phyloP scores from a whole-genome alignment of 2,329 filamentous ascomycete genomes.

The Periconia sp. region DNA sequence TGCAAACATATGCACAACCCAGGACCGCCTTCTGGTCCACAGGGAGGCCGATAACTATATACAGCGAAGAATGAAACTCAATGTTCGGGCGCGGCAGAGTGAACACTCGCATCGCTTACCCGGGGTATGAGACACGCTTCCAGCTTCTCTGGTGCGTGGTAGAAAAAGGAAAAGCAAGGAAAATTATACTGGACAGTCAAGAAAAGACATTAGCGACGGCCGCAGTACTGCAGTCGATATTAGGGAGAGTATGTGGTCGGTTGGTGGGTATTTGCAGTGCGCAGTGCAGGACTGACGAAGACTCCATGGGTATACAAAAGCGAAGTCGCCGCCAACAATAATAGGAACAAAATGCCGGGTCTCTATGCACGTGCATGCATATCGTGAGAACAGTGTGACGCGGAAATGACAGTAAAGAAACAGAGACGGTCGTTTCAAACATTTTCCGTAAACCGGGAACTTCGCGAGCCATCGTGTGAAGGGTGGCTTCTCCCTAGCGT shows the following conservation, averaged over 20 bases:
- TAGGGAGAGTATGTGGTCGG: slow-evolving; percentile 27
- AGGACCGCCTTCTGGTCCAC: background rate
- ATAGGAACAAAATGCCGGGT: slow-evolving; percentile 15
- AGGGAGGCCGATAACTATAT: slow-evolving; percentile 14
- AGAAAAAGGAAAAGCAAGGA: slow-evolving; percentile 12
- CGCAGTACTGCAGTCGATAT: slow-evolving; percentile 16
- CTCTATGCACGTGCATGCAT: slow-evolving; percentile 32
- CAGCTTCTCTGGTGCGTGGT: slow-evolving; percentile 17
- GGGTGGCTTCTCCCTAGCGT: slow-evolving; percentile 52
- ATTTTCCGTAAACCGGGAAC: slow-evolving; percentile 56
- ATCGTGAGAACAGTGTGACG: slow-evolving; percentile 27
- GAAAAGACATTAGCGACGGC: slow-evolving; percentile 29
- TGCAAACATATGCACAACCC: slow-evolving; percentile 24
- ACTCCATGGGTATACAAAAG: slow-evolving; percentile 29
- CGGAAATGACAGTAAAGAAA: slow-evolving; percentile 31
- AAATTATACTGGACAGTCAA: slow-evolving; percentile 3
- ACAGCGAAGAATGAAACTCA: slow-evolving; percentile 15
- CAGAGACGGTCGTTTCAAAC: slow-evolving; percentile 39
- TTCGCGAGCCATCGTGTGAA: slow-evolving; percentile 53
- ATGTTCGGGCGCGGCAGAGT: slow-evolving; percentile 6
- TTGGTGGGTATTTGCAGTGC: slow-evolving; percentile 6
- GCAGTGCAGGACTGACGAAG: slow-evolving; percentile 11
- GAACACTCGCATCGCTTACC: too few species aligned
- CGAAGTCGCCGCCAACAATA: slow-evolving; percentile 12
- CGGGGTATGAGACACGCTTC: slow-evolving; percentile 26